Conservation (phyloP, 2,329 filamentous ascomycete genomes). For the Penicillium crustosum region DNA sequence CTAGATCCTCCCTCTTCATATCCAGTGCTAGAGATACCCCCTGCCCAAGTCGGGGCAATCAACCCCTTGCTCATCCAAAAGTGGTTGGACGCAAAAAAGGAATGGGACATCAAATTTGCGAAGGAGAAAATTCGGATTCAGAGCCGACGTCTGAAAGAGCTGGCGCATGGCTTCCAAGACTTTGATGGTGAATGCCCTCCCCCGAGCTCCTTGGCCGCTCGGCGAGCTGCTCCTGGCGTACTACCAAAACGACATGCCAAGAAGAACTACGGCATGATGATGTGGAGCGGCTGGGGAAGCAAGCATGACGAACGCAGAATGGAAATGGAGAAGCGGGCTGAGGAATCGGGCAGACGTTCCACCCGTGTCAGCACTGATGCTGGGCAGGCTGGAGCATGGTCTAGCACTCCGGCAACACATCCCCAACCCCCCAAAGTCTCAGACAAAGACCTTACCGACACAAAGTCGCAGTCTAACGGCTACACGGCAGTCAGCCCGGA, state of each 20-base stretch:
- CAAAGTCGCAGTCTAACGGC: neutral
- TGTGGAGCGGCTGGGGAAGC: conserved; percentile 87
- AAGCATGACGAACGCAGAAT: conserved; percentile 82
- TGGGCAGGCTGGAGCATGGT: conserved; percentile 28
- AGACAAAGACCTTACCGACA: neutral
- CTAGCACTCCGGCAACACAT: conserved; percentile 18
- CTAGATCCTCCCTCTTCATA: conserved; percentile 66
- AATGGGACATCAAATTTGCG: conserved; percentile 73
- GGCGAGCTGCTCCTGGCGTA: conserved; percentile 49
- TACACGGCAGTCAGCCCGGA: conserved; percentile 11
- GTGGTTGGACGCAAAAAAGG: conserved; percentile 73
- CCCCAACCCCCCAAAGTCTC: neutral
- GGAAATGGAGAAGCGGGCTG: conserved; percentile 29
- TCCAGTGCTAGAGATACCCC: conserved; percentile 63
- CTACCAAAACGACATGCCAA: conserved; percentile 30
- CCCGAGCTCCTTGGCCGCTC: conserved; percentile 75
- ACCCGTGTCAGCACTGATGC: conserved; percentile 30
- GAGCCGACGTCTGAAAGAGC: conserved; percentile 70
- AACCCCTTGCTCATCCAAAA: conserved; percentile 77
- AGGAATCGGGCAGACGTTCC: conserved; percentile 22
- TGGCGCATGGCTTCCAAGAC: conserved; percentile 67
- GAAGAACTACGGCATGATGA: conserved; percentile 71
- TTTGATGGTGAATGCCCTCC: conserved; percentile 78
- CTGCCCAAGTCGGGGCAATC: conserved; percentile 70
- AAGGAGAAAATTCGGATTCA: conserved; percentile 70